Evolutionary conservation across 1,139 yeast genomes (phyloP).

Genomic region (Pneumocystis carinii): DNA sequence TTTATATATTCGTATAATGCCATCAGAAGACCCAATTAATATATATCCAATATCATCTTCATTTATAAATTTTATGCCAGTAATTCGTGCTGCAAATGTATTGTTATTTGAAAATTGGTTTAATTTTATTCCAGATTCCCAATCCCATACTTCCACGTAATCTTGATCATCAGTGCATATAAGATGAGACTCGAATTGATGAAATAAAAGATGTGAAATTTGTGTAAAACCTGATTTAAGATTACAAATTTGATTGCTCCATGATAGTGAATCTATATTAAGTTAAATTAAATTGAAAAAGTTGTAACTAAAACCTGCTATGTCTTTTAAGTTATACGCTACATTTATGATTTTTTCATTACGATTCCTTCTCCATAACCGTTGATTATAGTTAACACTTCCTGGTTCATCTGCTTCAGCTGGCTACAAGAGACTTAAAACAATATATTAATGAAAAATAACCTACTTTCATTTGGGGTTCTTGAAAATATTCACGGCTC

Average conservation of each 20-base stretch:
- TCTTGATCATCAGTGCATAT: slow-evolving; percentile 77
- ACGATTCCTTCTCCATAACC: slow-evolving; percentile 80
- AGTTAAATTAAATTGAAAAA: background rate
- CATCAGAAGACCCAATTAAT: slow-evolving; percentile 84
- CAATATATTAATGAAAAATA: background rate
- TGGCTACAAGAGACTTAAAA: slow-evolving; percentile 24
- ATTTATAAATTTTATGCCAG: slow-evolving; percentile 72
- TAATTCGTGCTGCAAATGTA: slow-evolving; percentile 74
- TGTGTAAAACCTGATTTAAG: slow-evolving; percentile 56
- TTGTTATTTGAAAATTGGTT: slow-evolving; percentile 69
- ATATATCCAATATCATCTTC: slow-evolving; percentile 83
- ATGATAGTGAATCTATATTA: slow-evolving; percentile 40
- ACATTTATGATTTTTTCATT: slow-evolving; percentile 75
- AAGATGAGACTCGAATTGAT: slow-evolving; percentile 79
- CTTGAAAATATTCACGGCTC: slow-evolving; percentile 84
- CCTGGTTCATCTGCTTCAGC: slow-evolving; percentile 83
- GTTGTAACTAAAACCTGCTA: slow-evolving; percentile 36
- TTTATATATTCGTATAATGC: slow-evolving; percentile 72
- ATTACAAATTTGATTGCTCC: slow-evolving; percentile 54
- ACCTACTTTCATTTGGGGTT: slow-evolving; percentile 69
- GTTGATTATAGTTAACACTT: slow-evolving; percentile 64
- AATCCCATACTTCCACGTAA: slow-evolving; percentile 75
- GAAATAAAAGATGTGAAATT: slow-evolving; percentile 62
- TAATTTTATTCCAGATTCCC: slow-evolving; percentile 46
- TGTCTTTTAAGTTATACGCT: slow-evolving; percentile 77